Evolutionary conservation across 257 asterid species (phyloP).

Genomic region (Solanum stenotomum): DNA sequence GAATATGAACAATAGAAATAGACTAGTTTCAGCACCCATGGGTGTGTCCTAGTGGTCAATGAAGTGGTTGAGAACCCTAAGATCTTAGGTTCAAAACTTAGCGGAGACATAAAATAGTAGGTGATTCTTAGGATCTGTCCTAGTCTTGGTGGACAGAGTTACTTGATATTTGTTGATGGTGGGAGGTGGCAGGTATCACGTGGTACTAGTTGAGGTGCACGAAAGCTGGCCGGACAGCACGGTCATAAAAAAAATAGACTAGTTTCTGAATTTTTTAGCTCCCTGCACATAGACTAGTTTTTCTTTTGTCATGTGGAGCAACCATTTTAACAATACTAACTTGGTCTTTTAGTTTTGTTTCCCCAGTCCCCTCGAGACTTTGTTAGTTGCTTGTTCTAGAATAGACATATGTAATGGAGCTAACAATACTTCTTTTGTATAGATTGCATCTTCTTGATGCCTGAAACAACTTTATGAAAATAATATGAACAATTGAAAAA

Average conservation of each 20-base stretch:
- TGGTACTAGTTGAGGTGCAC: neutral
- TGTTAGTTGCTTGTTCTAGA: neutral
- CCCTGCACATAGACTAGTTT: neutral
- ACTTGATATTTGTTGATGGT: neutral
- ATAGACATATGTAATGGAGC: neutral
- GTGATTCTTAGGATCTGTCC: neutral
- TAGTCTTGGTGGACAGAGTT: neutral
- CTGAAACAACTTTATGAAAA: neutral
- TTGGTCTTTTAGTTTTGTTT: neutral
- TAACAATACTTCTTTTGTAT: neutral
- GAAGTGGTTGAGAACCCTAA: neutral
- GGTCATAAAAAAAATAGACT: neutral
- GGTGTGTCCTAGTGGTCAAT: neutral
- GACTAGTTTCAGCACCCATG: neutral
- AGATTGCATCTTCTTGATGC: neutral
- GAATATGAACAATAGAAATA: neutral
- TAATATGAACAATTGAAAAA: neutral
- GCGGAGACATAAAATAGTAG: neutral
- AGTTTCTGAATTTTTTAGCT: neutral
- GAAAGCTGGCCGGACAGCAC: neutral
- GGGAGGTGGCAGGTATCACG: neutral
- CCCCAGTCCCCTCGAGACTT: neutral
- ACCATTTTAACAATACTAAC: neutral
- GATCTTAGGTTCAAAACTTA: neutral
- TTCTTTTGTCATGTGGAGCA: neutral